Evolutionary conservation across 2,329 filamentous ascomycete species (phyloP).

Genomic region (Alternaria triticimaculans): DNA sequence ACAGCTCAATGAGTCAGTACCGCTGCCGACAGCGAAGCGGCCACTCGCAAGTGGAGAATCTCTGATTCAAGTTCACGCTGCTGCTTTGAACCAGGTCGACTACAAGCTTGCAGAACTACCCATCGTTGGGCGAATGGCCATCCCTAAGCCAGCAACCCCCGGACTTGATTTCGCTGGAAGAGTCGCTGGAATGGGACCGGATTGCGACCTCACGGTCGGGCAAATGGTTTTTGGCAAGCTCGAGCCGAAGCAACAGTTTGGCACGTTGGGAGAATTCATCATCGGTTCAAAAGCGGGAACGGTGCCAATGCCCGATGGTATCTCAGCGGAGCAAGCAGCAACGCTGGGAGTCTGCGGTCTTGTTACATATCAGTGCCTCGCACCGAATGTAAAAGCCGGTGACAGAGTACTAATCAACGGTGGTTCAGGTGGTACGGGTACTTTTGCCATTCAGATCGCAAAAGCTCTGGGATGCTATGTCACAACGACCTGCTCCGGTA

Average conservation of each 20-base stretch:
- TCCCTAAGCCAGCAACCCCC: conserved; percentile 29
- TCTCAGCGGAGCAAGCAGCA: conserved; percentile 20
- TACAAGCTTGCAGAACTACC: conserved; percentile 30
- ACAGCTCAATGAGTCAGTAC: conserved; percentile 11
- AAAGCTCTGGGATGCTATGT: conserved; percentile 65
- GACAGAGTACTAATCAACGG: conserved; percentile 68
- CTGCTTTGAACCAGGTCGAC: conserved; percentile 34
- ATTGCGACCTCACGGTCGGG: conserved; percentile 14
- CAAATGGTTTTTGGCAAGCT: conserved; percentile 32
- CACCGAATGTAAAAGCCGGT: conserved; percentile 32
- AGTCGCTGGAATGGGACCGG: conserved; percentile 11
- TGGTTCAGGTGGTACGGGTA: conserved; percentile 66
- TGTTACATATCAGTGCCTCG: conserved; percentile 30
- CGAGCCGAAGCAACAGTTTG: conserved; percentile 30
- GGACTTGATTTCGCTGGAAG: conserved; percentile 29
- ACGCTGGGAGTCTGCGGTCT: conserved; percentile 30
- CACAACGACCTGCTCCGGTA: conserved; percentile 62
- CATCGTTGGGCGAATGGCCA: conserved; percentile 23
- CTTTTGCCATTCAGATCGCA: conserved; percentile 67
- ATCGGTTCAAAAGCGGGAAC: conserved; percentile 25
- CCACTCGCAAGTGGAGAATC: conserved; percentile 17
- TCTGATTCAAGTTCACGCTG: conserved; percentile 22
- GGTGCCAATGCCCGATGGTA: conserved; percentile 20
- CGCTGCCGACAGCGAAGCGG: conserved; percentile 3
- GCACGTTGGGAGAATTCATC: conserved; percentile 29